A percentile compares a stretch with the other conserved stretches of the same genome.
These are phyloP conservation scores for Psophocarpus tetragonolobus DNA, from an alignment of 306 rosid genomes.

Conservation along the genomic window DNA sequence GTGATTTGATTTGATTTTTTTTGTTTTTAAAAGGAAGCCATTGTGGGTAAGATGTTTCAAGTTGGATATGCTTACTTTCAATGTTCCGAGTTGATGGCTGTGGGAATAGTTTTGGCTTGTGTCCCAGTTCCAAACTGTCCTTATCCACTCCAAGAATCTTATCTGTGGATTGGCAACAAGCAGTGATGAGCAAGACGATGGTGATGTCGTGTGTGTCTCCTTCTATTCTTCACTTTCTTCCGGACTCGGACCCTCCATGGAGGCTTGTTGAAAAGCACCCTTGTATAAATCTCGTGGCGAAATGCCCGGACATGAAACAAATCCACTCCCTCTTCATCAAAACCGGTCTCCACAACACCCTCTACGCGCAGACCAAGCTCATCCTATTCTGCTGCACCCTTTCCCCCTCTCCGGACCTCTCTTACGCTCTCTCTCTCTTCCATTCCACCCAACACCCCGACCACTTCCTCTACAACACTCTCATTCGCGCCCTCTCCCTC, in stretches of 20 bases:
- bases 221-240: conserved; percentile 53
- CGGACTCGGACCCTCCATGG: conserved; percentile 64
- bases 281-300: conserved; percentile 52
- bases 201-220: background rate
- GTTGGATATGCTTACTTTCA: no score
- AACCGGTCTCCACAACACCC: conserved; percentile 68
- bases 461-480: conserved; percentile 64
- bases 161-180: no score
- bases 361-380: conserved; percentile 64
- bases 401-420: conserved; percentile 52
- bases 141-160: no score
- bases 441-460: conserved; percentile 43
- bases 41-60: no score
- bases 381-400: conserved; percentile 60
- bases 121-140: no score
- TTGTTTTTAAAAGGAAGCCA: no score
- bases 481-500: conserved; percentile 66
- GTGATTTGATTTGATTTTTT: no score
- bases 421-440: conserved; percentile 67
- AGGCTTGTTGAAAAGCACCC: conserved; percentile 57
- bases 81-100: no score
- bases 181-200: no score
- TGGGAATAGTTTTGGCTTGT: no score
- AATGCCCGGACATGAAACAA: conserved; percentile 63
- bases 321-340: conserved; percentile 67